These are phyloP conservation scores for Cerrena zonata DNA, from an alignment of 1,284 basidiomycete genomes.

Conservation along the genomic window DNA sequence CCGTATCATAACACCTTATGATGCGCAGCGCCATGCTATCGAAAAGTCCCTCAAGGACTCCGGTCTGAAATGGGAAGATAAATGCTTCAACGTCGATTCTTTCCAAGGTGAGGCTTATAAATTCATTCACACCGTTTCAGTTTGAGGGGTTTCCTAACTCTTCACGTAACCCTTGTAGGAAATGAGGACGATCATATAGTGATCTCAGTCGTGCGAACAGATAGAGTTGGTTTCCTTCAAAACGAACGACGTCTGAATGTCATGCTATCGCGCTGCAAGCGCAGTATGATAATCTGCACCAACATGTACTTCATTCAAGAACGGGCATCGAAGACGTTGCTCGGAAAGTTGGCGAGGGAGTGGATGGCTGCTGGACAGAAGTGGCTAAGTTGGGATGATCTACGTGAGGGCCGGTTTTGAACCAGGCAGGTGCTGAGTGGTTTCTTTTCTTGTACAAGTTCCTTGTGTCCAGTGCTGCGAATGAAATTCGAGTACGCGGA, in stretches of 20 bases:
- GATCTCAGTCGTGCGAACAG: conserved; percentile 40
- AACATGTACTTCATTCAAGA: conserved; percentile 10
- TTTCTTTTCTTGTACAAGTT: no score
- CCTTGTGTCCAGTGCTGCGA: no score
- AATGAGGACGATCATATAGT: conserved; percentile 41
- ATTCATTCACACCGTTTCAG: no score
- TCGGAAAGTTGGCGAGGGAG: conserved; percentile 7
- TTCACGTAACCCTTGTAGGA: conserved; percentile 20
- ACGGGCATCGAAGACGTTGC: conserved; percentile 3
- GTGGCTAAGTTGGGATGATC: conserved; percentile 7
- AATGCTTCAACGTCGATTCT: conserved; percentile 41
- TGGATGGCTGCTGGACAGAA: conserved; percentile 1
- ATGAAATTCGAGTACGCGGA: no score
- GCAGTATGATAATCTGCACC: conserved; percentile 39
- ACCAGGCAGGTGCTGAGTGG: background rate
- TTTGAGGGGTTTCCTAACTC: conserved; percentile 1
- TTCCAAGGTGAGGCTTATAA: conserved; percentile 36
- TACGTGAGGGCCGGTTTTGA: conserved; percentile 4
- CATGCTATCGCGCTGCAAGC: conserved; percentile 41
- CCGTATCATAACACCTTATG: conserved; percentile 44
- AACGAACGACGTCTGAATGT: conserved; percentile 40
- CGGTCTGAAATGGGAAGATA: conserved; percentile 30
- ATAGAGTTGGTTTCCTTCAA: conserved; percentile 36
- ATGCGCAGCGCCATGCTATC: conserved; percentile 38
- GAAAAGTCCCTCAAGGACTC: conserved; percentile 27